Percentiles rank a stretch among this genome's conserved stretches.
These are phyloP conservation scores for Ogataea polymorpha DNA, from an alignment of 805 yeast species.

Conservation along the genomic window DNA sequence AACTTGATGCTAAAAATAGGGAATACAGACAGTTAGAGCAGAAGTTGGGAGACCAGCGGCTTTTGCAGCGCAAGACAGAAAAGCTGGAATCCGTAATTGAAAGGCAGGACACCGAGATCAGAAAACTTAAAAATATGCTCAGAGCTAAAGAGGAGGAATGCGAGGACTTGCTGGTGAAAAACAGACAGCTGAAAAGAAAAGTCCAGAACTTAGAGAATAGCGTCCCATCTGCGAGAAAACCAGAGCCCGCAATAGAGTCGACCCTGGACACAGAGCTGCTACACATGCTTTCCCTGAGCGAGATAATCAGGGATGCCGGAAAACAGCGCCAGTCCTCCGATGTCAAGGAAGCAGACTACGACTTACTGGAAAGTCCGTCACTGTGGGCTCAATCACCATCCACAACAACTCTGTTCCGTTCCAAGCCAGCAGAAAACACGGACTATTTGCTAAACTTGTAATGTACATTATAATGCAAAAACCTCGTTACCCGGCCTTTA, in stretches of 20 bases:
- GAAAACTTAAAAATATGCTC: background rate
- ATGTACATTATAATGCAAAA: background rate
- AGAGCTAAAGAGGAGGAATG: background rate
- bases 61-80: background rate
- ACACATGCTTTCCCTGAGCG: constrained; percentile 8
- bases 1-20: background rate
- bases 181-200: background rate
- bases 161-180: background rate
- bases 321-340: background rate
- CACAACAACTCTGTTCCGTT: constrained; percentile 4
- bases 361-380: background rate
- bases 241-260: background rate
- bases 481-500: constrained; percentile 4
- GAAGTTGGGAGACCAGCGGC: background rate
- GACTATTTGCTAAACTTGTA: constrained; percentile 14
- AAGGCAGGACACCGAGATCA: background rate
- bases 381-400: background rate
- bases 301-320: background rate
- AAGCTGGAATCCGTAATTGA: background rate
- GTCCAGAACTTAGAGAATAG: background rate
- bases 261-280: constrained; percentile 11
- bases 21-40: background rate
- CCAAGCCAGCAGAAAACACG: constrained; percentile 13
- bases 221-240: background rate
- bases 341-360: background rate